phyloP scores from a whole-genome alignment of 2,329 filamentous ascomycete species.

The Raffaelea ambrosiae region DNA sequence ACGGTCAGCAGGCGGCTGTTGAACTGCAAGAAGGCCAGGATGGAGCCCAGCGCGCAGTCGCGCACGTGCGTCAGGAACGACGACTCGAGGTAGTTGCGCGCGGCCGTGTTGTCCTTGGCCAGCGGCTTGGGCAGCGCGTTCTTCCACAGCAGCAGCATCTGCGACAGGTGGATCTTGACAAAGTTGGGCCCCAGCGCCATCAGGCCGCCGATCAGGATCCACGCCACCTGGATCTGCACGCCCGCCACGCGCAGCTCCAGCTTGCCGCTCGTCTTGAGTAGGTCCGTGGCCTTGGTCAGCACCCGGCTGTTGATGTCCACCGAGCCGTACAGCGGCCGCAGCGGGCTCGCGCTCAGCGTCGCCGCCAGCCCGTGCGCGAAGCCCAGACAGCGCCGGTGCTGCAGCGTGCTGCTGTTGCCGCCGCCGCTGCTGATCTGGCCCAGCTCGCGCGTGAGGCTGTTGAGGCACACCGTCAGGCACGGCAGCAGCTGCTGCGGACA shows the following conservation, averaged over 20 bases:
- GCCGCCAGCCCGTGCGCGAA: conserved; percentile 89
- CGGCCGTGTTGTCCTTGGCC: conserved; percentile 81
- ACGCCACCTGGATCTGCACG: conserved; percentile 94
- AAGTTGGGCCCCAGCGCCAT: conserved; percentile 98
- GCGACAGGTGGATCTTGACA: conserved; percentile 95
- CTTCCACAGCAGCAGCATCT: conserved; percentile 90
- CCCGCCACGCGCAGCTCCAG: conserved; percentile 85
- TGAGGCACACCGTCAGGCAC: conserved; percentile 92
- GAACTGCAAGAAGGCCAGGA: conserved; percentile 86
- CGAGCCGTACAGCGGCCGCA: conserved; percentile 85
- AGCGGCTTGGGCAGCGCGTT: conserved; percentile 92
- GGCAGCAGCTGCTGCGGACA: conserved; percentile 88
- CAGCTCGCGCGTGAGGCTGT: conserved; percentile 82
- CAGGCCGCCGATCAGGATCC: conserved; percentile 91
- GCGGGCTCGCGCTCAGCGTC: conserved; percentile 78
- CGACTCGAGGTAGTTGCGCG: conserved; percentile 76
- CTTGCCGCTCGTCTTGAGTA: conserved; percentile 86
- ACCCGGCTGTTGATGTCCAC: conserved; percentile 92
- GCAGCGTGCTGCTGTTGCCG: conserved; percentile 55
- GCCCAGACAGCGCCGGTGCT: conserved; percentile 65
- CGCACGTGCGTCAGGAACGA: conserved; percentile 91
- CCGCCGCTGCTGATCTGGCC: conserved; percentile 65
- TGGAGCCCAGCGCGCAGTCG: conserved; percentile 86
- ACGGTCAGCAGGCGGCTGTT: conserved; percentile 87
- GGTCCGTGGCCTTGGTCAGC: conserved; percentile 79